A percentile compares a stretch with the other conserved stretches of the same genome.
phyloP scores from a whole-genome alignment of 2,329 filamentous ascomycete species.

The Neonectria sp. region DNA sequence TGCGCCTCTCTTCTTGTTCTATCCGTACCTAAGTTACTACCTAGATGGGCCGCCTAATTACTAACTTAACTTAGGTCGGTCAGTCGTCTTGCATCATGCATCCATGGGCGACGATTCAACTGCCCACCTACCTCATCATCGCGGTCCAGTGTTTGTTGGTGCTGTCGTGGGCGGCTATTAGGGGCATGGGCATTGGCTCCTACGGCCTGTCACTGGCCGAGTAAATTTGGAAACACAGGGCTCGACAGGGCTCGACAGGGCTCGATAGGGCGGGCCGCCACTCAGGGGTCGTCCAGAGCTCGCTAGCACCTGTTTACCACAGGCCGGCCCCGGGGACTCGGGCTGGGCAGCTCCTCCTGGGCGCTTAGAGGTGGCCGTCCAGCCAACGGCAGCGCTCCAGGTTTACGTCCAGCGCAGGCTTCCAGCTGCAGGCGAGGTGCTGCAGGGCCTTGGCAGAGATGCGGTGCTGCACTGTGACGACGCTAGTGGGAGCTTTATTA shows the following conservation, averaged over 20 bases:
- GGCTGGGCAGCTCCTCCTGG: conserved; percentile 32
- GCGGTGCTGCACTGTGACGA: conserved; percentile 45
- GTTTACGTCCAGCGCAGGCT: not conserved
- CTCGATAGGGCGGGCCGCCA: conserved; percentile 31
- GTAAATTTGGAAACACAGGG: conserved; percentile 46
- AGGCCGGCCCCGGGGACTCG: conserved; percentile 21
- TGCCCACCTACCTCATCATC: not conserved
- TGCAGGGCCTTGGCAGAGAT: conserved; percentile 21
- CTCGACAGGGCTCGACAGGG: not conserved
- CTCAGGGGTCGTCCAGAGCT: conserved; percentile 15
- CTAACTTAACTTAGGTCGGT: not conserved
- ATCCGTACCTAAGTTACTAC: not conserved
- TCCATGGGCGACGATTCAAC: not conserved
- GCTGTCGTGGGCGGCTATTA: conserved; percentile 45
- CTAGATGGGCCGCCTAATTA: too few species aligned
- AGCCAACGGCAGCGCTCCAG: conserved; percentile 40
- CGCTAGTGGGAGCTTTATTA: conserved; percentile 38
- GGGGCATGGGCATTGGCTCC: conserved; percentile 35
- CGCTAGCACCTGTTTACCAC: conserved; percentile 23
- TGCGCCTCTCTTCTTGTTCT: not conserved
- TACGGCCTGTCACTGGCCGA: conserved; percentile 44
- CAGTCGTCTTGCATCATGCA: not conserved
- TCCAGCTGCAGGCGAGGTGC: not conserved
- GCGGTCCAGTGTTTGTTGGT: not conserved
- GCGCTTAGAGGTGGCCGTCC: conserved; percentile 42